Percentiles rank a stretch among this genome's conserved stretches.
phyloP scores from a whole-genome alignment of 2,329 filamentous ascomycete species.

The Boeremia lycopersici region DNA sequence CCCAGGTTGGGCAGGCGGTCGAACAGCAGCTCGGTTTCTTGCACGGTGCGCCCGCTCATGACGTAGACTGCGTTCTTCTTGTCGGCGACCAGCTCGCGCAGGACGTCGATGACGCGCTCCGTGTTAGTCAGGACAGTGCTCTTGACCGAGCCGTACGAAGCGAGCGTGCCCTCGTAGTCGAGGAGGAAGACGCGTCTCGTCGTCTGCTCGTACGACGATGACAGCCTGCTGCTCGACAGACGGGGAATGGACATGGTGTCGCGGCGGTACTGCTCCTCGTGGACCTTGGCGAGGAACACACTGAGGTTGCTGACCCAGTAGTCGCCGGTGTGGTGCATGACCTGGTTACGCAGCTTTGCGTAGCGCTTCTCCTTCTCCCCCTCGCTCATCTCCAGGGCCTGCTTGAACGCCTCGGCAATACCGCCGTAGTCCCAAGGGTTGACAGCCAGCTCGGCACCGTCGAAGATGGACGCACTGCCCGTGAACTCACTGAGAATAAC shows the following conservation, averaged over 20 bases:
- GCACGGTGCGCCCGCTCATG: conserved; percentile 87
- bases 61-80: conserved; percentile 86
- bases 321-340: conserved; percentile 80
- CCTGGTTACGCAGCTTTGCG: conserved; percentile 72
- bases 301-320: conserved; percentile 85
- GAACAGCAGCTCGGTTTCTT: conserved; percentile 88
- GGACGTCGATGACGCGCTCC: conserved; percentile 79
- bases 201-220: conserved; percentile 69
- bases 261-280: conserved; percentile 82
- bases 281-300: conserved; percentile 72
- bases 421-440: conserved; percentile 96
- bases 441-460: conserved; percentile 78
- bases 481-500: conserved; percentile 95
- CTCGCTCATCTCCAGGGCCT: conserved; percentile 78
- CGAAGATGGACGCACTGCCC: conserved; percentile 85
- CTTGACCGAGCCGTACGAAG: conserved; percentile 82
- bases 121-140: conserved; percentile 87
- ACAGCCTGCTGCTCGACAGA: conserved; percentile 70
- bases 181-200: conserved; percentile 81
- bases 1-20: conserved; percentile 81
- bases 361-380: conserved; percentile 78
- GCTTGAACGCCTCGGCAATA: conserved; percentile 83
- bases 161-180: conserved; percentile 92
- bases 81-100: conserved; percentile 82
- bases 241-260: conserved; percentile 87